Conservation (phyloP, 768 basidiomycete species). For the Ramaria sp. region DNA sequence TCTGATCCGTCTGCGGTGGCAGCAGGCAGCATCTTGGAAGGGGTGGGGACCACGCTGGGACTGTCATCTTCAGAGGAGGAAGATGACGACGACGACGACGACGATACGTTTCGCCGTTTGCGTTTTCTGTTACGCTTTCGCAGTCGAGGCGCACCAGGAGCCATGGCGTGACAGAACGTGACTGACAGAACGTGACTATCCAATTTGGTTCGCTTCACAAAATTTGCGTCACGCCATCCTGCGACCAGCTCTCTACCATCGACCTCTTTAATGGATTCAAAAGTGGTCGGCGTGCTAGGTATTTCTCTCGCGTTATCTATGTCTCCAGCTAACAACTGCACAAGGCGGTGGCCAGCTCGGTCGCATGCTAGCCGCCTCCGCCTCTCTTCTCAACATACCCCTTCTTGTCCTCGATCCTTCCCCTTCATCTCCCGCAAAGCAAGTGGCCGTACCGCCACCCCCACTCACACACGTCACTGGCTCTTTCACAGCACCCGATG, state of each 20-base stretch:
- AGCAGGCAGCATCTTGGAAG: neutral
- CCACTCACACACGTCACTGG: conserved; percentile 68
- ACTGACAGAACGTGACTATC: neutral
- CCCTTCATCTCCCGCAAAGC: conserved; percentile 78
- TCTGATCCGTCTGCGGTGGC: neutral
- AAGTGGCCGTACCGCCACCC: conserved; percentile 53
- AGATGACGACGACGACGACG: conserved; percentile 1
- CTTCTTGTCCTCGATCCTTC: conserved; percentile 81
- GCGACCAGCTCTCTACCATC: no score
- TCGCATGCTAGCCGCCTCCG: conserved; percentile 89
- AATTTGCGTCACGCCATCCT: neutral
- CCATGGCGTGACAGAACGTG: neutral
- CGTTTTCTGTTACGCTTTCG: conserved; percentile 6
- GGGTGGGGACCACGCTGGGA: neutral
- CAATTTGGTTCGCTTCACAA: neutral
- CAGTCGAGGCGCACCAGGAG: neutral
- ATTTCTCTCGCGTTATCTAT: conserved; percentile 6
- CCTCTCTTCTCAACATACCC: conserved; percentile 76
- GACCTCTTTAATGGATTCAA: conserved; percentile 14
- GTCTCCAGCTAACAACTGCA: neutral
- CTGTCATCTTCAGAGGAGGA: conserved; percentile 1
- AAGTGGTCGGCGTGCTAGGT: conserved; percentile 29
- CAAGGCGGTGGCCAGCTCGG: conserved; percentile 96
- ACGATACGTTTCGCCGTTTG: conserved; percentile 6
- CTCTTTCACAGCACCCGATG: conserved; percentile 69